Evolutionary conservation across 176 grass and related monocot species (phyloP).

Genomic region (Carex myosuroides): DNA sequence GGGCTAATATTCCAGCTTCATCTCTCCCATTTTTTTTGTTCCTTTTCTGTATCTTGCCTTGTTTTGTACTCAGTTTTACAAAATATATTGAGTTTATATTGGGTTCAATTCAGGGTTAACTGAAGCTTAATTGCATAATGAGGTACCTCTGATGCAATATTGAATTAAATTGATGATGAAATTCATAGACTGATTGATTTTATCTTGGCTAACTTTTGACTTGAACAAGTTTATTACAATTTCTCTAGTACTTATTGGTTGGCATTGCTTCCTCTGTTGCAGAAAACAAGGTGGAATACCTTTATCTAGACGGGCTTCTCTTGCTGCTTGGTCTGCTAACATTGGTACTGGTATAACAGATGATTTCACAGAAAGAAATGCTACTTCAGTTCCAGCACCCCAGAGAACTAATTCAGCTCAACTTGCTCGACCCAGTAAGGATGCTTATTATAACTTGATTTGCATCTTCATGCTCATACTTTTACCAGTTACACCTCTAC

Average conservation of each 20-base stretch:
- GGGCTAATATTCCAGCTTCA: not conserved
- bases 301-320: constrained; percentile 50
- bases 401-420: constrained; percentile 30
- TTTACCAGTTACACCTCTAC: not conserved
- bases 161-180: not conserved
- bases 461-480: not conserved
- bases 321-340: constrained; percentile 64
- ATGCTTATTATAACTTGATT: not conserved
- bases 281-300: constrained; percentile 61
- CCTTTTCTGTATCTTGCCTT: not conserved
- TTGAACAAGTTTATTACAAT: constrained; percentile 4
- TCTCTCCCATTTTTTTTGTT: not conserved
- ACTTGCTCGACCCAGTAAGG: constrained; percentile 43
- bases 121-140: constrained; percentile 4
- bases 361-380: constrained; percentile 27
- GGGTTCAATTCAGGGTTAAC: not conserved
- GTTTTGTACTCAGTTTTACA: not conserved
- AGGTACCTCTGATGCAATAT: not conserved
- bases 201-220: not conserved
- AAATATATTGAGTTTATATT: not conserved
- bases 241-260: constrained; percentile 21
- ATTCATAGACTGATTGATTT: constrained; percentile 6
- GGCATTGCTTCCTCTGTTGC: not conserved
- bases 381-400: constrained; percentile 3
- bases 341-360: constrained; percentile 19